Base-by-base conservation (phyloP, 805 yeast genomes). In the Citeromyces nyonsensis region DNA sequence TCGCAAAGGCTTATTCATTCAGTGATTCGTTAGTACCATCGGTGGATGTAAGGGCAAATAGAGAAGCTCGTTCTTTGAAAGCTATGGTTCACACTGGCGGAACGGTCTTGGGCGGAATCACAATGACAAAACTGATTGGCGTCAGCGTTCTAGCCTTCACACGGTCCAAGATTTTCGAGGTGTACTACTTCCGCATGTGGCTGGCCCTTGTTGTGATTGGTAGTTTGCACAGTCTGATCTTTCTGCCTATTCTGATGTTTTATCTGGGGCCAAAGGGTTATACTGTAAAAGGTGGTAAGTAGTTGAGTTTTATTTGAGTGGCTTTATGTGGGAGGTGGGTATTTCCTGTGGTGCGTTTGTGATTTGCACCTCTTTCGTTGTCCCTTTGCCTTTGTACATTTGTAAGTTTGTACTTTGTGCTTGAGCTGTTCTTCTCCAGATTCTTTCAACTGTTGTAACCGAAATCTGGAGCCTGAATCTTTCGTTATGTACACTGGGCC, bases 151-250 rank as follows among this genome's bases (percentile, higher is more conserved):
- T 88, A 26, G 94, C 93, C 4, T 85, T 86, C 50, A 83, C 97
- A 0, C 60, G 70, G 39, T 82, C 95, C 12, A 74, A 79, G 50
- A 86, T 88, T 22, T 91, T 88, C 52, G 93, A 84, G 42, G 69
- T 88, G 2, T 88, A 83, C 52, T 88, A 91, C 51, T 88, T 88
- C 62, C 59, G 94, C 38, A 86, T 88, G 95, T 88, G 97, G 97
- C 55, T 81, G 9, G 61, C 85, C 1, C 60, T 88, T 37, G 77
- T 88, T 6, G 38, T 79, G 2, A 59, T 81, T 35, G 95, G 94
- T 1, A 72, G 86, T 0, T 40, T 79, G 1, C 96, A 88, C 49
- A 69, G 91, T 3, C 60, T 88, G 33, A 63, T 81, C 26, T 69
- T 88, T 35, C 57, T 88, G 33, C 98, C 98, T 0, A 69, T 83